Evolutionary conservation across 805 yeast species (phyloP).

Genomic region (Danielia reshetovae): DNA sequence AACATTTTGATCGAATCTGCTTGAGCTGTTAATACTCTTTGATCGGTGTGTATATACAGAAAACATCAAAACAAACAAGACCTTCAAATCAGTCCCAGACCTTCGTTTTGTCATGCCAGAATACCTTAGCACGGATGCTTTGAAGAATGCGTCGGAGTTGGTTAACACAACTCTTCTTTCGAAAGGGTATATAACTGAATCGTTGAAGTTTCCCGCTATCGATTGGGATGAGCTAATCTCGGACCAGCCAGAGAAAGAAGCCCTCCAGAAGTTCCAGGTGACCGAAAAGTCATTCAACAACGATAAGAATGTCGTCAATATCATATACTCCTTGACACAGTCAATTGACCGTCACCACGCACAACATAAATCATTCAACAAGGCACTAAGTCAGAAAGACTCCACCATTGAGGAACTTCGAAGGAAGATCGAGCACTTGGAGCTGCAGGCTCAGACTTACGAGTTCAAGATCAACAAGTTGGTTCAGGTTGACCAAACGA

Average conservation of each 20-base stretch:
- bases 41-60: too few species aligned
- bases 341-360: conserved; percentile 29
- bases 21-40: too few species aligned
- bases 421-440: conserved; percentile 19
- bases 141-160: conserved; percentile 33
- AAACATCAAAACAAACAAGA: too few species aligned
- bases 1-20: too few species aligned
- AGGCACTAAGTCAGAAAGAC: conserved; percentile 26
- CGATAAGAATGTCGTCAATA: conserved; percentile 35
- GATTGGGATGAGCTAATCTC: conserved; percentile 29
- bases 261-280: conserved; percentile 14
- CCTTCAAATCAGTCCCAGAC: too few species aligned
- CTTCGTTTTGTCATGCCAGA: too few species aligned
- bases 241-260: conserved; percentile 20
- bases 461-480: conserved; percentile 17
- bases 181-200: conserved; percentile 31
- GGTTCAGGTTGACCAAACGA: conserved; percentile 17
- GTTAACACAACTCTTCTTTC: conserved; percentile 31
- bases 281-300: conserved; percentile 31
- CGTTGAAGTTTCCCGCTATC: conserved; percentile 30
- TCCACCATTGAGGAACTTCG: conserved; percentile 22
- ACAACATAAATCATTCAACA: conserved; percentile 30
- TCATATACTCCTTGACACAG: conserved; percentile 31
- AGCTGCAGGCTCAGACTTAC: conserved; percentile 14
- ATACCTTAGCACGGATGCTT: conserved; percentile 28